Evolutionary conservation across 371 early-diverging fungal species (phyloP), one percentile per base, ranked within the genome.

Genomic region (Choanephora cucurbitarum): DNA sequence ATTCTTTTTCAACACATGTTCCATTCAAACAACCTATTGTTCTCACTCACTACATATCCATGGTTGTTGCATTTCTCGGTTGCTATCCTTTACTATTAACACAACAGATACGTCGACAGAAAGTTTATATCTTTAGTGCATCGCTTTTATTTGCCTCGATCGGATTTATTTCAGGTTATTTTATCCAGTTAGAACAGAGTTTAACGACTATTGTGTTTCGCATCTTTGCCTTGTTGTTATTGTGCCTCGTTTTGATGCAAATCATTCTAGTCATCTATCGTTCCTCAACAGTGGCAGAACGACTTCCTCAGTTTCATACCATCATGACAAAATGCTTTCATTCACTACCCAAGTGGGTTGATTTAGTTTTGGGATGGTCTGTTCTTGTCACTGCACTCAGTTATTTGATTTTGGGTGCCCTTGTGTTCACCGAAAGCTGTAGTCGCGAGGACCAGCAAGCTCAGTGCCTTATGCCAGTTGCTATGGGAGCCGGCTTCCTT

Each of bases 401-500:
- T n/a, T 70, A 72, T 43, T 58, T 70, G 37, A 48, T 63, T 4
- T 28, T 70, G 2, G 61, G 65, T n/a, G 53, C 58, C 6, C 44
- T 64, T 9, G 57, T 69, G 6, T 73, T 66, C 45, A 70, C 73
- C 1, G 68, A 64, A 9, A 70, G 67, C 19, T 67, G 66, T 19
- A 45, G 15, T 39, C 43, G 22, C 18, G 37, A 21, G 14, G 37
- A 57, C 3, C 19, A 34, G 6, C 33, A 52, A 11, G 49, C 64
- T 4, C 69, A 70, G 19, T 70, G 70, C 23, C 41, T 69, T 18
- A 53, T 73, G 61, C 69, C 70, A 3, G n/a, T 73, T 8, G 62
- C 62, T 19, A 73, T 77, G 61, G 77, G 77, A 49, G 64, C 66
- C n/a, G 73, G 73, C 0, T 73, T 77, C 46, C 57, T 77, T 18